Evolutionary conservation across 129 eudicot genomes (phyloP), one percentile per base, ranked within the genome.

Genomic region (Artemisia tridentata): DNA sequence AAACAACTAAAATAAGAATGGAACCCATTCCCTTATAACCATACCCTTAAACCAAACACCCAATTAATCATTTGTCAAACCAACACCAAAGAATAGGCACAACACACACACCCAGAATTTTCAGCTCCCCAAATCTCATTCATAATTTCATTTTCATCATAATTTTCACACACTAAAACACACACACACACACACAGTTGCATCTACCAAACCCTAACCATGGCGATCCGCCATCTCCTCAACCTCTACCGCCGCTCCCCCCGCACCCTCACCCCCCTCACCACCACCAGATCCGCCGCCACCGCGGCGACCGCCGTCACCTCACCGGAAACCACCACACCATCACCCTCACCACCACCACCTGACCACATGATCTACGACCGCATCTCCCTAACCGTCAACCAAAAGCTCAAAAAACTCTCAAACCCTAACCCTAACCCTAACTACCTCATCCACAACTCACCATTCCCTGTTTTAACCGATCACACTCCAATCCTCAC

Each of bases 181-280:
- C 80, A 3, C 45, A 62, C 62, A 60, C 5, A 13, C 52, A 51
- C 64, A 11, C 49, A 55, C 60, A n/a, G 53, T 21, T 21, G 23
- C 23, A 21, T 21, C 23, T 25, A 25, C 0, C 34, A 29, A 29
- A 29, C 34, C 51, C 67, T 23, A 53, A 70, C 80, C 78, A 89
- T 93, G 98, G 86, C 88, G 84, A 84, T 78, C 25, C 96, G 91
- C 57, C 97, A 86, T 65, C 88, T 93, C 72, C 79, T 93, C 68
- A 71, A 79, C 52, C 79, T 82, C 47, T 77, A 88, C 21, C 87
- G 87, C 80, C 96, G 83, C 70, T 61, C 73, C 50, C 85, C 58
- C 45, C 88, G 73, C 13, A 41, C 83, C 62, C 69, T 77, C 45
- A 25, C 89, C 77, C 17, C 91, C 76, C 15, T 89, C 78, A 56